Conservation (phyloP, 139 green algal genomes). For the Volvox africanus region DNA sequence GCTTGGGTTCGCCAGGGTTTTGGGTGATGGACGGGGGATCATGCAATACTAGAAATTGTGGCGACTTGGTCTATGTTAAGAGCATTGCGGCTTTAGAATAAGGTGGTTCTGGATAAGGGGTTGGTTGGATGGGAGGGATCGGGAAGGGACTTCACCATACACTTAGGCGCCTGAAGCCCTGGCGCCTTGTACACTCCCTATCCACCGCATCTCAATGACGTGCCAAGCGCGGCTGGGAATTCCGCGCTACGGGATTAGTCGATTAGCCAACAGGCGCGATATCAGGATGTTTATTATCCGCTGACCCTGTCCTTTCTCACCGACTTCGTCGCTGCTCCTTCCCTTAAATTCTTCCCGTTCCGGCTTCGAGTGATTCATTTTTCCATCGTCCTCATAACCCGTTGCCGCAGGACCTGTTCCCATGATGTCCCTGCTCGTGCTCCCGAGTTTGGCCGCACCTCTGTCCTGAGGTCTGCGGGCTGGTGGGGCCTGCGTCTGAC, state of each 20-base stretch:
- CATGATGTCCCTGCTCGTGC: not conserved
- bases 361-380: too few species aligned
- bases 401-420: not conserved
- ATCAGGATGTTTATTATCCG: too few species aligned
- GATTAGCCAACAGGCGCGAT: not conserved
- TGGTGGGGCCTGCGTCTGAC: conserved; percentile 2
- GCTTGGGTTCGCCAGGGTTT: not conserved
- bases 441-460: not conserved
- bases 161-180: not conserved
- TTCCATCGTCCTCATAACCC: too few species aligned
- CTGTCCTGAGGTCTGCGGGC: not conserved
- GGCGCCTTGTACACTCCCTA: not conserved
- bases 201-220: not conserved
- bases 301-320: not conserved
- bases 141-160: not conserved
- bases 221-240: not conserved
- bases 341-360: not conserved
- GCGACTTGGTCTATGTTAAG: too few species aligned
- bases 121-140: not conserved
- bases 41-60: too few species aligned
- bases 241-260: not conserved
- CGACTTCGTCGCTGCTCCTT: not conserved
- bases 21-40: too few species aligned
- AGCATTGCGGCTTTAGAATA: too few species aligned
- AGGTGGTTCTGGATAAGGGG: too few species aligned